These are phyloP conservation scores for Houttuynia cordata DNA, from an alignment of 164 flowering plant genomes.

Conservation along the genomic window DNA sequence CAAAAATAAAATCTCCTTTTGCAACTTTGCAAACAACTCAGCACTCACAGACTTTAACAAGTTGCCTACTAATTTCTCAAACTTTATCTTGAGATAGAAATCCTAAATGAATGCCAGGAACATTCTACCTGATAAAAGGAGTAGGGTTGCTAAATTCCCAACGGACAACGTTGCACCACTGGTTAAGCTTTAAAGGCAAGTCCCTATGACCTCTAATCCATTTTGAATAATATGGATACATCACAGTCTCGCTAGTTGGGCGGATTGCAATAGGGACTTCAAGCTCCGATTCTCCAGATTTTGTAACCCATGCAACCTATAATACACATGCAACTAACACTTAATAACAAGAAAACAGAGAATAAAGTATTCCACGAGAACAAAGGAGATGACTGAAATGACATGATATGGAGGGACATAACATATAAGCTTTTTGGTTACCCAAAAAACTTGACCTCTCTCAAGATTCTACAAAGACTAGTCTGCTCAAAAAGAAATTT, in stretches of 20 bases:
- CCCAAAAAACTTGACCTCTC: too few species aligned
- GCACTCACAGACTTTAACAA: too few species aligned
- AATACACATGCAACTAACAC: neutral
- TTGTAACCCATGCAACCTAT: slow-evolving; percentile 98
- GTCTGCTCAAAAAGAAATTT: too few species aligned
- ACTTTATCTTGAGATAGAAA: too few species aligned
- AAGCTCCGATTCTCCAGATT: slow-evolving; percentile 69
- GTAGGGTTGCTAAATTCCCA: slow-evolving; percentile 99
- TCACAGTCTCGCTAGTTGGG: slow-evolving; percentile 98
- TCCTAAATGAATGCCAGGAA: neutral
- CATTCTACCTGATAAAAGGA: slow-evolving; percentile 78
- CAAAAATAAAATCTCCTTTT: too few species aligned
- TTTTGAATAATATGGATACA: slow-evolving; percentile 92
- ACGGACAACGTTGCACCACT: slow-evolving; percentile 97
- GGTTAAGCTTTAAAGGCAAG: slow-evolving; percentile 86
- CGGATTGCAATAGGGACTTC: slow-evolving; percentile 92
- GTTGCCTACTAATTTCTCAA: too few species aligned
- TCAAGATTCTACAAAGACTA: too few species aligned
- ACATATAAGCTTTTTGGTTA: too few species aligned
- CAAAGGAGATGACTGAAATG: too few species aligned
- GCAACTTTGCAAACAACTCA: too few species aligned
- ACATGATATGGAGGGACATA: too few species aligned
- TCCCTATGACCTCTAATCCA: slow-evolving; percentile 98
- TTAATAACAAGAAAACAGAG: neutral
- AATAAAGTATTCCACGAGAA: neutral